Conservation (phyloP, 2,329 filamentous ascomycete genomes). For the Calycina herbarum region DNA sequence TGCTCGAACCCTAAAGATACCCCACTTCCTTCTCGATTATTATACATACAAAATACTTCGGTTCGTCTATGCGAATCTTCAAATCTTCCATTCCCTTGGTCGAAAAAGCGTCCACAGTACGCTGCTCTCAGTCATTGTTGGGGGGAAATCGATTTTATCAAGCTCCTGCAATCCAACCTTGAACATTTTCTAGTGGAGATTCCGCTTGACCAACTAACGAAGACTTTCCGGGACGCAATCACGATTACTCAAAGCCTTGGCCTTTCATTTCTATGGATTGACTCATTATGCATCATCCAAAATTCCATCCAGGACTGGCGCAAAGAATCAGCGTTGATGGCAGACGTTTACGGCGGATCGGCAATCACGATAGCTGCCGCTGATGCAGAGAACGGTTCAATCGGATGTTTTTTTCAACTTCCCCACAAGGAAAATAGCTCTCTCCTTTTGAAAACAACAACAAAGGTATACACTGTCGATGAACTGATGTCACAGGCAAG, state of each 20-base stretch:
- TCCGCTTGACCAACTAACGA: not conserved
- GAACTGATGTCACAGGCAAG: not conserved
- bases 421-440: not conserved
- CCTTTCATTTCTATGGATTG: not conserved
- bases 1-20: not conserved
- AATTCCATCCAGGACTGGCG: not conserved
- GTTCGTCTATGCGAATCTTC: not conserved
- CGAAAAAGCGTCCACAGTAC: not conserved
- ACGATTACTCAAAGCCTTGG: not conserved
- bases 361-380: not conserved
- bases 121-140: not conserved
- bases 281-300: not conserved
- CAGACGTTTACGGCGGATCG: not conserved
- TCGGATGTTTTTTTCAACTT: not conserved
- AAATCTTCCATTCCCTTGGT: not conserved
- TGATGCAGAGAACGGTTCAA: not conserved
- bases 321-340: not conserved
- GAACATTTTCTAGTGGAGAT: not conserved
- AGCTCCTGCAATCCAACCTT: not conserved
- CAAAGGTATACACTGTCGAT: not conserved
- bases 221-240: not conserved
- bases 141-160: not conserved
- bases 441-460: not conserved
- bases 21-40: not conserved
- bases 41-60: not conserved